Base-by-base conservation (phyloP, 2,329 filamentous ascomycete genomes). In the Bipolaris cookei region DNA sequence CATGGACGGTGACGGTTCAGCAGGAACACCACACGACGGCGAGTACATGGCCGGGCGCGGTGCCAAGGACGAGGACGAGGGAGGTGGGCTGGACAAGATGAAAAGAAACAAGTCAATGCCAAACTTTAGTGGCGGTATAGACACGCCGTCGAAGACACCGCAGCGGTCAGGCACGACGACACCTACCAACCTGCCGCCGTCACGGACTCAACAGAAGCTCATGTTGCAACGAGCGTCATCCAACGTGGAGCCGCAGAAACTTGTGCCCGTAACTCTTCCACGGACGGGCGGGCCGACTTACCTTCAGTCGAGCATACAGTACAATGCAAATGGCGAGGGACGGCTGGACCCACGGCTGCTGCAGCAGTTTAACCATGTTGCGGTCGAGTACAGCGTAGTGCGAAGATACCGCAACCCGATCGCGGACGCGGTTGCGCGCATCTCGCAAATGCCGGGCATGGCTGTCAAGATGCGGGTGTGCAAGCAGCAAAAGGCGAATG, bases 151-250 rank as follows among this genome's bases (percentile, higher is more conserved):
- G 18, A 67, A 67, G 42, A 60, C 71, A 13, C 66, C 70, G 7
- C 67, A 69, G 30, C 70, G 69, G 28, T 77, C 74, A 11, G 75
- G 76, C n/a, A 68, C 76, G 10, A 69, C 74, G 71, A 67, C 79
- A 62, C 66, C 77, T 67, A 75, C 70, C n/a, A 65, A 75, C 78
- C 60, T 77, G 32, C 61, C 76, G 64, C 61, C 80, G 67, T 90
- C 87, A 51, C 83, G 89, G 13, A 90, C 88, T 1, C 88, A 91
- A 75, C 88, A 91, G 72, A 92, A 92, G 68, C 80, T 92, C 13
- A 88, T 90, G 76, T 81, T 92, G 1, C 88, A 91, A 69, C 84
- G 89, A 35, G 89, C 88, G 28, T 90, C 88, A 69, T 90, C 88
- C 3, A 86, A 84, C 62, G 88, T 91, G 45, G 89, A 91, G 64